Percentiles rank a stretch among this genome's conserved stretches.
Conservation (phyloP, 1,284 basidiomycete species). For the Marasmius sp. region DNA sequence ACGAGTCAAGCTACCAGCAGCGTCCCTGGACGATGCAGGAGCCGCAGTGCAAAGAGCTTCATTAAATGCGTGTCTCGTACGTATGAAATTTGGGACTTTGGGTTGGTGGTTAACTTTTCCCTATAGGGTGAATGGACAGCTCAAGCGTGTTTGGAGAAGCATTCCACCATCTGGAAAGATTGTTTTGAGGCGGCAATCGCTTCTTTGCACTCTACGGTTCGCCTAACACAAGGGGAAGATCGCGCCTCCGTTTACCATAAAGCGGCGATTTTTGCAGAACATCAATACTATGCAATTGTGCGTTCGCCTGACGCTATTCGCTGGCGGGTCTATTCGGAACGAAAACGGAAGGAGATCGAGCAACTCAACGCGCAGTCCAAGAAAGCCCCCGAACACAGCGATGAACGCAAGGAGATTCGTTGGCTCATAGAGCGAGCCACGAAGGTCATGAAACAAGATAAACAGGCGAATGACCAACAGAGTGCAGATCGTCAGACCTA, state of each 20-base stretch:
- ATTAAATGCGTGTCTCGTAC: constrained; percentile 62
- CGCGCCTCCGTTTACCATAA: constrained; percentile 76
- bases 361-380: constrained; percentile 44
- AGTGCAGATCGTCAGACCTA: constrained; percentile 62
- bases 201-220: constrained; percentile 32
- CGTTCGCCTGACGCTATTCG: constrained; percentile 74
- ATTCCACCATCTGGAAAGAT: constrained; percentile 67
- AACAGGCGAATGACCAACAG: constrained; percentile 59
- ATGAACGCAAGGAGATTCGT: constrained; percentile 23
- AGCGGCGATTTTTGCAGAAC: constrained; percentile 88
- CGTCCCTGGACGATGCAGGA: constrained; percentile 4
- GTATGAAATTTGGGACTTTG: constrained; percentile 19
- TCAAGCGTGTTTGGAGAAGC: constrained; percentile 82
- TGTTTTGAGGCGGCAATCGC: constrained; percentile 71
- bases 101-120: not conserved
- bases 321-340: constrained; percentile 72
- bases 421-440: constrained; percentile 32
- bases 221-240: constrained; percentile 24
- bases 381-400: constrained; percentile 18
- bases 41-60: constrained; percentile 39
- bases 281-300: constrained; percentile 73
- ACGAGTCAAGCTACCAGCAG: constrained; percentile 21
- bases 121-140: constrained; percentile 86
- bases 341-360: constrained; percentile 66
- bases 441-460: constrained; percentile 53